A percentile compares a stretch with the other conserved stretches of the same genome.
Conservation (phyloP, 352 stramenopile species). For the Phytophthora palmivora region DNA sequence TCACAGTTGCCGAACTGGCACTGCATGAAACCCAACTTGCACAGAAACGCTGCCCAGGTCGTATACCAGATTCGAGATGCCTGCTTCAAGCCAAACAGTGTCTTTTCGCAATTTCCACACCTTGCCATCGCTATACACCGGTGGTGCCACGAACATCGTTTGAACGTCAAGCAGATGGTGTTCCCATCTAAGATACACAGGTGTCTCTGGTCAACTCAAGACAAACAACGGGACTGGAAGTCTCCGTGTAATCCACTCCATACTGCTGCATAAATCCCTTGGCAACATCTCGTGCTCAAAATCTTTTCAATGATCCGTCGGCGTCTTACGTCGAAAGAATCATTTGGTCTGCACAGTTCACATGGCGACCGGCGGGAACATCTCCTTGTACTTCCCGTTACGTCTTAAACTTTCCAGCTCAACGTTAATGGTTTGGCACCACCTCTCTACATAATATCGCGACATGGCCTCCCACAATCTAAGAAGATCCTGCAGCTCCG, state of each 20-base stretch:
- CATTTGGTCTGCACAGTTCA: constrained; percentile 7
- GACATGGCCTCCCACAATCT: constrained; percentile 8
- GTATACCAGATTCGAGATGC: constrained; percentile 34
- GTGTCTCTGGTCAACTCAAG: constrained; percentile 18
- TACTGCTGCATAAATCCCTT: constrained; percentile 32
- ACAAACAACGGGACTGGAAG: constrained; percentile 30
- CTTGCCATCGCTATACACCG: not conserved
- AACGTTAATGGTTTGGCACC: constrained; percentile 14
- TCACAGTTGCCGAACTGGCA: constrained; percentile 32
- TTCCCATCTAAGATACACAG: constrained; percentile 1
- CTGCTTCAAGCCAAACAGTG: constrained; percentile 37
- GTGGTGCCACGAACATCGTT: constrained; percentile 4
- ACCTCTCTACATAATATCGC: constrained; percentile 8
- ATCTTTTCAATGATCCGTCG: constrained; percentile 39
- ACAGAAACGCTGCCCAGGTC: constrained; percentile 15
- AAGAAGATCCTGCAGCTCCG: constrained; percentile 5
- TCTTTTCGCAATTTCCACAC: constrained; percentile 32
- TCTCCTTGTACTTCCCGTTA: constrained; percentile 11
- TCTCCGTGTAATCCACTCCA: constrained; percentile 43
- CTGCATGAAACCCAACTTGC: constrained; percentile 4
- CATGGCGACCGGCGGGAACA: not conserved
- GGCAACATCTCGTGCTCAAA: constrained; percentile 36
- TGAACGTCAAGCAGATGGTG: constrained; percentile 15
- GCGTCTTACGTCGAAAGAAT: constrained; percentile 5
- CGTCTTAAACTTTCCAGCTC: constrained; percentile 26